Evolutionary conservation across 164 flowering plant species (phyloP), one percentile per base, ranked within the genome.

Genomic region (Vitis labrusca): DNA sequence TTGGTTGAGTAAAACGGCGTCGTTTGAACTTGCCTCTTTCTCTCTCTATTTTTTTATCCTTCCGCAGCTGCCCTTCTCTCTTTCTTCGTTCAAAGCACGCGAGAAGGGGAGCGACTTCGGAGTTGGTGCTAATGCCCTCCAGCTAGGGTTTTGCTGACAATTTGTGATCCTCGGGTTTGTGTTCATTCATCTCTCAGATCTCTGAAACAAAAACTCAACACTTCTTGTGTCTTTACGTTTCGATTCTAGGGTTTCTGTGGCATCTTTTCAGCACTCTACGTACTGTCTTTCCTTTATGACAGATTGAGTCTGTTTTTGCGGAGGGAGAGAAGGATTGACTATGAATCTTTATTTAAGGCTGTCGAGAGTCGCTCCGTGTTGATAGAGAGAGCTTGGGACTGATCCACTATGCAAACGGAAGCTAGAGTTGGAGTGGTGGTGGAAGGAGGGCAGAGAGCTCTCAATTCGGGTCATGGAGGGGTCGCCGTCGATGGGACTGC

Each of bases 401-500:
- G 44, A 37, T 37, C 27, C 44, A 37, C 7, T 3, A 84, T 86
- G 89, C 89, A 82, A 63, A 81, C 87, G 69, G 89, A 84, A 44
- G 85, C 87, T 11, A 80, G 85, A 52, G 84, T 83, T 2, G 82
- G 87, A 16, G 81, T 83, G 70, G 86, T 79, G 74, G 79, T 82
- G 51, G 88, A 84, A 50, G 84, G 85, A 60, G 83, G 82, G 19
- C 76, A 70, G 59, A 69, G 76, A 47, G 73, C 63, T 64, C 56
- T 69, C 1, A 69, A 60, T 32, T 51, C 74, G 2, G 70, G 60
- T 13, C 71, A 75, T 73, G 74, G 74, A 17, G 71, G 67, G 1
- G 70, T 49, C 11, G 68, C 53, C 27, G 81, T 67, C 27, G 79
- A 73, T 19, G 77, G 71, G 30, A 69, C 75, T 17, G 70, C 65